Base-by-base conservation (phyloP, 352 stramenopile genomes). In the Thalassiosira hispida region DNA sequence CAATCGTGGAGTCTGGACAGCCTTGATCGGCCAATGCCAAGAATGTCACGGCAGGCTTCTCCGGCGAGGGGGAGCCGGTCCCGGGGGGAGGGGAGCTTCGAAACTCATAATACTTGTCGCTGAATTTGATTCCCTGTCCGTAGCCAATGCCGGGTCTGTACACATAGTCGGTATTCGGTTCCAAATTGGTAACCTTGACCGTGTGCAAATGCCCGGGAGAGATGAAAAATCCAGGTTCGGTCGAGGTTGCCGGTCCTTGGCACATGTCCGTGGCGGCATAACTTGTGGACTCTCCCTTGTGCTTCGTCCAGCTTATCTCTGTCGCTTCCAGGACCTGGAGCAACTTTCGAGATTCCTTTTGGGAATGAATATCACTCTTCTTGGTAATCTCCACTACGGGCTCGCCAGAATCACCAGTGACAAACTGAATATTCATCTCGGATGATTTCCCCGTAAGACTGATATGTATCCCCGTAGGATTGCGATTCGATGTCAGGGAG, bases 11-110 rank as follows among this genome's bases (percentile, higher is more conserved):
- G 38, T 5, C 23, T n/a, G 76, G 51, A 60, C 70, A 83, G 25
- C 91, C 94, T 72, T 96, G 77, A 78, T 96, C 92, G 31, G 83
- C 93, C 59, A 93, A 94, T 11, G 94, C 91, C 47, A 96, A 85
- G 47, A 94, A 96, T 16, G 85, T 91, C 46, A 85, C 69, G 18
- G 74, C 25, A 14, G 77, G 59, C 18, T 79, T 49, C 11, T n/a
- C 44, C 44, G 22, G 44, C 11, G 66, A 23, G 2, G 67, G n/a
- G 9, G n/a, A 14, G 60, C 38, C 55, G 2, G 70, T 60, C 33
- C 40, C n/a, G 23, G 62, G 44, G 85, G 76, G 11, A 27, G 20
- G 27, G 1, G 46, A 49, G 12, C 64, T 46, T 60, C 61, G 23
- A 23, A 82, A 74, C 25, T 79, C 78, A 33, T 55, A 86, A 18